Evolutionary conservation across 306 rosid genomes (phyloP), one percentile per base, ranked within the genome.

Genomic region (Leucaena leucocephala): DNA sequence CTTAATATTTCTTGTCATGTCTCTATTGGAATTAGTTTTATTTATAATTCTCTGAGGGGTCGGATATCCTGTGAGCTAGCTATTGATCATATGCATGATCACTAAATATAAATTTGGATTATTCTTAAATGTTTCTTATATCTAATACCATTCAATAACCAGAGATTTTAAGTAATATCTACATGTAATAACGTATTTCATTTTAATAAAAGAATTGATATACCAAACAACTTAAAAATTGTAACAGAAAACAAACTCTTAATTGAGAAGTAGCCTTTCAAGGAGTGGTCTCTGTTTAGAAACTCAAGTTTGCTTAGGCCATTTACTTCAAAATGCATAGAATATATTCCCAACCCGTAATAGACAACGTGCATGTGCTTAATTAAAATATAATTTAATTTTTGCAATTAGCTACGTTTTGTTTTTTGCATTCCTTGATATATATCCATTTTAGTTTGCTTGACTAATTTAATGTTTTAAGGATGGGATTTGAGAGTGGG

Each of bases 301-400:
- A 14, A 16, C 76, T 22, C 49, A 42, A 68, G 4, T 68, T 68
- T 68, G 7, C 39, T 3, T 22, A 27, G 22, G 82, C 78, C 76
- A 81, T 68, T 55, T 22, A 62, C 71, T 84, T 73, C 21, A 40
- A 83, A 88, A 78, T 75, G 81, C 5, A 35, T 21, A 81, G 70
- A 87, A 78, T 58, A 45, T 65, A 3, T 83, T 83, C 72, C 89
- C 85, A 49, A 83, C 80, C 81, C 88, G 92, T 78, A 87, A 91
- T 79, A 21, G 38, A 65, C 17, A 14, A 39, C 15, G 62, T 45
- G 63, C 65, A 80, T 83, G 86, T 27, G 27, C 27, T 27, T 27
- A 16, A 50, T 50, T 16, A 16, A 50, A 16, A 13, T 46, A 9
- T 6, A 16, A 5, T 4, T 50, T 50, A 50, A 16, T 14, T 50